A percentile compares a stretch with the other conserved stretches of the same genome.
These are phyloP conservation scores for Lactuca saligna DNA, from an alignment of 129 eudicot genomes.

Conservation along the genomic window DNA sequence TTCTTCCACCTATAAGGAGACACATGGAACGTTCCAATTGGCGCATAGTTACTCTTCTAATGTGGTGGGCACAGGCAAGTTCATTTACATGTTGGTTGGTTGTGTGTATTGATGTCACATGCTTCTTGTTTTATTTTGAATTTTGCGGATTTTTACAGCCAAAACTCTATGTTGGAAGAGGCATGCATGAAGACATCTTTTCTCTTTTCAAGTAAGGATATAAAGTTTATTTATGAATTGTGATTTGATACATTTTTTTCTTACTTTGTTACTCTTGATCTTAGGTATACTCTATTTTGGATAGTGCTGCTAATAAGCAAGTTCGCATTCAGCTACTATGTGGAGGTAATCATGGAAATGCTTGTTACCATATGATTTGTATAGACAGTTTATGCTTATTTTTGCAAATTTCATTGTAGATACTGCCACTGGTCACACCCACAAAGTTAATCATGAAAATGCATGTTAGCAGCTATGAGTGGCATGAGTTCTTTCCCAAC, in stretches of 20 bases:
- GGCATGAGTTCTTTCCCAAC: conserved; percentile 98
- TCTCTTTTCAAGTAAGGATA: conserved; percentile 83
- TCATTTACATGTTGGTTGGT: neutral
- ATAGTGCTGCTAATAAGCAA: conserved; percentile 80
- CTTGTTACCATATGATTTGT: conserved; percentile 7
- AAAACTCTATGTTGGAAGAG: conserved; percentile 94
- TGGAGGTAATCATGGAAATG: conserved; percentile 60
- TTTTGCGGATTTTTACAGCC: conserved; percentile 58
- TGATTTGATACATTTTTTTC: conserved; percentile 9
- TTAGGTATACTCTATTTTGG: conserved; percentile 92
- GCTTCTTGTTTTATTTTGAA: conserved; percentile 8
- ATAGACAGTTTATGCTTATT: conserved; percentile 17
- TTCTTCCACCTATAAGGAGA: conserved; percentile 82
- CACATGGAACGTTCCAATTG: conserved; percentile 92
- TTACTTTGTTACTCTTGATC: conserved; percentile 13
- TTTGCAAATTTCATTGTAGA: conserved; percentile 42
- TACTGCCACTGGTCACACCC: conserved; percentile 79
- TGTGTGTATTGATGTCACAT: conserved; percentile 8
- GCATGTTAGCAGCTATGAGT: conserved; percentile 61
- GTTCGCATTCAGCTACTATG: conserved; percentile 98
- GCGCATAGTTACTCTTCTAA: conserved; percentile 59
- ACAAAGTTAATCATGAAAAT: conserved; percentile 71
- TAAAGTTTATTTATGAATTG: conserved; percentile 1
- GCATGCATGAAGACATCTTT: conserved; percentile 96
- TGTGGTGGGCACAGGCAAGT: conserved; percentile 99